These are phyloP conservation scores for Mortierella sp. DNA, from an alignment of 371 early-diverging fungal genomes.

Conservation along the genomic window DNA sequence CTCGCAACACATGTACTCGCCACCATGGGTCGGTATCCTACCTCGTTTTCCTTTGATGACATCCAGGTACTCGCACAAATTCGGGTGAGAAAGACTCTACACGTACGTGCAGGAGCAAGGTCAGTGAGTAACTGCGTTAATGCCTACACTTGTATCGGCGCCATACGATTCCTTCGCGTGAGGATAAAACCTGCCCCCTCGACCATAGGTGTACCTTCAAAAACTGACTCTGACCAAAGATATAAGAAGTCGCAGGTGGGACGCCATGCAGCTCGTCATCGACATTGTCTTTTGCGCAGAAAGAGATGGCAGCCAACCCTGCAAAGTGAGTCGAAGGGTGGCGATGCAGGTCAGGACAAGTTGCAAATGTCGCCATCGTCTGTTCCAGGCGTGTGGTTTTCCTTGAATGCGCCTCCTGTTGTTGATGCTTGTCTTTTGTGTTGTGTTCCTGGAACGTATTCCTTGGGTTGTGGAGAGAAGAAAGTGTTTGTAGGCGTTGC, in stretches of 20 bases:
- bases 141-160: neutral
- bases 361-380: conserved; percentile 52
- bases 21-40: conserved; percentile 24
- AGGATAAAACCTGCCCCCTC: neutral
- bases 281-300: conserved; percentile 48
- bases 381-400: neutral
- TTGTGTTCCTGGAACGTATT: neutral
- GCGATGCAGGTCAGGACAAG: conserved; percentile 52
- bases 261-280: conserved; percentile 54
- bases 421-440: neutral
- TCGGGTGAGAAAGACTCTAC: conserved; percentile 68
- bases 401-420: neutral
- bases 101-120: neutral
- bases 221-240: conserved; percentile 70
- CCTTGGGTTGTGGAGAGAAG: neutral
- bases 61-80: conserved; percentile 72
- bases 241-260: conserved; percentile 68
- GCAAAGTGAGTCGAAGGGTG: conserved; percentile 52
- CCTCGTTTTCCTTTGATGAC: conserved; percentile 74
- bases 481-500: neutral
- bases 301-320: conserved; percentile 55
- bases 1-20: neutral
- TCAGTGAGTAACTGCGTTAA: too few species aligned
- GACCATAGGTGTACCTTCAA: conserved; percentile 59
- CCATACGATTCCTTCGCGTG: neutral